phyloP scores from a whole-genome alignment of 768 basidiomycete species.

The Boletus rex-veris region DNA sequence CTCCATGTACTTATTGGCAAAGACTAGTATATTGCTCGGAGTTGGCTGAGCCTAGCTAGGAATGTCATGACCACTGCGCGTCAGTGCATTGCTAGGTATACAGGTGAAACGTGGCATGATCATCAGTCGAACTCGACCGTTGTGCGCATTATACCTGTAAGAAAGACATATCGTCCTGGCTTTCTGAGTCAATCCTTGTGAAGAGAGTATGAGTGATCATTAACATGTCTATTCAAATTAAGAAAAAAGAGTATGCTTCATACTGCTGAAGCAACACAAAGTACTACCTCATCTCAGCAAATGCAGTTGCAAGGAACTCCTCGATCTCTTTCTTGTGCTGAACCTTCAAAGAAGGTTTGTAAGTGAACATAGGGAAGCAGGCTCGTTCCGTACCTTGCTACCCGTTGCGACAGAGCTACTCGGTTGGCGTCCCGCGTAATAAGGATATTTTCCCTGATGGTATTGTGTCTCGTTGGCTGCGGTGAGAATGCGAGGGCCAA shows the following conservation, averaged over 20 bases:
- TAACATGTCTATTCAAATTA: conserved; percentile 6
- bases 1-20: too few species aligned
- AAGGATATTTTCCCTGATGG: conserved; percentile 88
- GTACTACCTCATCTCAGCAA: conserved; percentile 32
- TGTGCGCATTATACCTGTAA: too few species aligned
- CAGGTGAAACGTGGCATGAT: too few species aligned
- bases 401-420: conserved; percentile 91
- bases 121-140: too few species aligned
- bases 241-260: neutral
- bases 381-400: conserved; percentile 61
- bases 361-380: neutral
- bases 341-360: conserved; percentile 35
- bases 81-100: too few species aligned
- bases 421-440: conserved; percentile 90
- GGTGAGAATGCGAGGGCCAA: conserved; percentile 89
- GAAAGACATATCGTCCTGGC: too few species aligned
- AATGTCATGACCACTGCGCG: too few species aligned
- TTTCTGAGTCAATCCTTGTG: too few species aligned
- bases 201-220: neutral
- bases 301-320: conserved; percentile 62
- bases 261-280: neutral
- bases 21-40: too few species aligned
- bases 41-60: too few species aligned
- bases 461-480: conserved; percentile 88
- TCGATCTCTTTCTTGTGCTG: conserved; percentile 93